A percentile compares a stretch with the other conserved stretches of the same genome.
Evolutionary conservation across 768 basidiomycete species (phyloP).

Genomic region (Amanita rubescens): DNA sequence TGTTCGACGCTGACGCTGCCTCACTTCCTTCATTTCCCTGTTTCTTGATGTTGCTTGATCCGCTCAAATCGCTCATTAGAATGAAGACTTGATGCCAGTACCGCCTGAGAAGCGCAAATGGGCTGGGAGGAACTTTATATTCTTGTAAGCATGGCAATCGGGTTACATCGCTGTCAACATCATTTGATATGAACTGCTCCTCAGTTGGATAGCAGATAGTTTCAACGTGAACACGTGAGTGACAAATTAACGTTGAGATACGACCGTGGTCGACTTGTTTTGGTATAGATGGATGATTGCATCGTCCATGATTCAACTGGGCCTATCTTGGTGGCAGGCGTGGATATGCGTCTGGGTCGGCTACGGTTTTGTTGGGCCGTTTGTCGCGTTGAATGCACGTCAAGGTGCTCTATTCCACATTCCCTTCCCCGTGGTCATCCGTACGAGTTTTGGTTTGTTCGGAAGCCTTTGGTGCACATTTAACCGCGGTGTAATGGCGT

Average conservation of each 20-base stretch:
- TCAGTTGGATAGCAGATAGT: conserved; percentile 73
- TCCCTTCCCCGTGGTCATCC: conserved; percentile 68
- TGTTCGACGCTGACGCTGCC: conserved; percentile 5
- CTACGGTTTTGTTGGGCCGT: conserved; percentile 52
- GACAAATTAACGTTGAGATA: not conserved
- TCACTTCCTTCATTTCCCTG: not conserved
- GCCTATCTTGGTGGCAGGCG: conserved; percentile 79
- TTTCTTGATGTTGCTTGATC: not conserved
- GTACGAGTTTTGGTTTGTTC: conserved; percentile 74
- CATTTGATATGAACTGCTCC: conserved; percentile 7
- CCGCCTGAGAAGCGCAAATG: conserved; percentile 56
- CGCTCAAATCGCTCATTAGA: conserved; percentile 31
- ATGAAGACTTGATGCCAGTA: conserved; percentile 69
- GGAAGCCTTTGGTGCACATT: conserved; percentile 77
- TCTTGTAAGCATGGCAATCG: conserved; percentile 38
- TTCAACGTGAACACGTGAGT: conserved; percentile 74
- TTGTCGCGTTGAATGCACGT: conserved; percentile 71
- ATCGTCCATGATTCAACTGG: conserved; percentile 65
- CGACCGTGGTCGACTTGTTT: no score
- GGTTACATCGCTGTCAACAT: not conserved
- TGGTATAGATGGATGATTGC: conserved; percentile 62
- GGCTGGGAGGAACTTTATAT: conserved; percentile 56
- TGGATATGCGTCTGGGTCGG: conserved; percentile 75
- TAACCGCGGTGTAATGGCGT: conserved; percentile 66
- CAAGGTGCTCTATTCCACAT: conserved; percentile 73